phyloP scores from a whole-genome alignment of 2,329 filamentous ascomycete genomes.

The Aureobasidium sp. region DNA sequence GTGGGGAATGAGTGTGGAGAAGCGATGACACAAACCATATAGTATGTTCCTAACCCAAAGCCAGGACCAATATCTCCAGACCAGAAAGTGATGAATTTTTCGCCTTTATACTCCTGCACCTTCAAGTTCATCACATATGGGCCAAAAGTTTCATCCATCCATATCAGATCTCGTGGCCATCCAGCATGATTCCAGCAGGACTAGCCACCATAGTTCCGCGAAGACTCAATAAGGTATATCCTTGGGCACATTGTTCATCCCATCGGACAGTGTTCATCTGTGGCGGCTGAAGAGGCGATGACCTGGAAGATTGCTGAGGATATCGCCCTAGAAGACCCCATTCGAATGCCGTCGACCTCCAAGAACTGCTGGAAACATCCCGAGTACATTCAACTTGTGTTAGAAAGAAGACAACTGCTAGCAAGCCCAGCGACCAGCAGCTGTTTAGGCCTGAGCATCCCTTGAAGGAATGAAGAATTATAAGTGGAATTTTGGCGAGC shows the following conservation, averaged over 20 bases:
- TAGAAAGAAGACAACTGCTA: background rate
- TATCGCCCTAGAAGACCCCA: slow-evolving; percentile 3
- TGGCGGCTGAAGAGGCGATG: background rate
- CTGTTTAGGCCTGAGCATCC: background rate
- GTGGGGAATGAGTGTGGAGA: background rate
- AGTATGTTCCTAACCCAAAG: background rate
- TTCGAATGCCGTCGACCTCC: background rate
- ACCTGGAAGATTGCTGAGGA: background rate
- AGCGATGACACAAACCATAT: slow-evolving; percentile 24
- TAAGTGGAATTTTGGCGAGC: background rate
- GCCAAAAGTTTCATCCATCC: slow-evolving; percentile 26
- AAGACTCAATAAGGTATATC: slow-evolving; percentile 24
- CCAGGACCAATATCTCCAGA: slow-evolving; percentile 26
- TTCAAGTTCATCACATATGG: slow-evolving; percentile 24
- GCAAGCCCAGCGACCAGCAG: background rate
- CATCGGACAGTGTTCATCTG: slow-evolving; percentile 18
- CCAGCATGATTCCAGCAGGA: slow-evolving; percentile 22
- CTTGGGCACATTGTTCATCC: slow-evolving; percentile 24
- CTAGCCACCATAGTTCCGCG: slow-evolving; percentile 25
- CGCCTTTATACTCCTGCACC: slow-evolving; percentile 28
- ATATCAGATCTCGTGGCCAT: slow-evolving; percentile 26
- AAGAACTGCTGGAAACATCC: background rate
- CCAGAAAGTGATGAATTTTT: slow-evolving; percentile 33
- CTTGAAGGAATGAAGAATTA: background rate
- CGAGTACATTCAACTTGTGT: background rate